Evolutionary conservation across 345 rosid species (phyloP), one percentile per base, ranked within the genome.

Genomic region (Microcos paniculata): DNA sequence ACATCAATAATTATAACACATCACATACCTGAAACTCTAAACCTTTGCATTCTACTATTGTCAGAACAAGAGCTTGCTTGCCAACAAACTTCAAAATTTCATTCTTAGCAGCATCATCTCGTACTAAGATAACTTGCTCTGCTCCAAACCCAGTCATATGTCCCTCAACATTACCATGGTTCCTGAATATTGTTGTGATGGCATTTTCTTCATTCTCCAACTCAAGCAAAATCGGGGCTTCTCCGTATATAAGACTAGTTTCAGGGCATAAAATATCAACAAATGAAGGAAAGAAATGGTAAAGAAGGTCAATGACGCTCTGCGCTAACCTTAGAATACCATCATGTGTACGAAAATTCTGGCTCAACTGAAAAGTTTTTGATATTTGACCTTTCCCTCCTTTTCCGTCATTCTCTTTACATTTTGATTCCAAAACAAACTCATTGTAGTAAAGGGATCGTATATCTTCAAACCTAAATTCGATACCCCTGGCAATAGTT

Each of bases 381-480:
- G 91, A 86, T 8, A 83, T 51, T 77, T 77, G 77, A 45, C 87
- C 86, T 58, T 86, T 86, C 72, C 70, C 79, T n/a, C 68, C 74
- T 49, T 51, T 80, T 1, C 3, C 13, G 33, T 58, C 61, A 52
- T 65, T n/a, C 19, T 24, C 75, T 45, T 23, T 40, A n/a, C 45
- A 35, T 58, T 58, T 72, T 15, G 84, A 79, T 42, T 52, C 81
- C 2, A 64, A 11, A 51, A 87, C 66, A 81, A 87, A 89, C 51
- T 83, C 86, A 10, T 80, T 78, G 40, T 80, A 80, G 78, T 84
- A 89, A 26, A 89, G 73, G n/a, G 79, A 71, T 61, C 84, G 73
- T 43, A 87, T 82, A 56, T 87, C 91, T 71, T 87, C 83, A 62
- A 89, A 87, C 51, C 88, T 77, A 45, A 87, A 87, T 66, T 89